Evolutionary conservation across 495 filamentous ascomycete genomes (phyloP), one percentile per base, ranked within the genome.

Genomic region (Xylaria bambusicola): DNA sequence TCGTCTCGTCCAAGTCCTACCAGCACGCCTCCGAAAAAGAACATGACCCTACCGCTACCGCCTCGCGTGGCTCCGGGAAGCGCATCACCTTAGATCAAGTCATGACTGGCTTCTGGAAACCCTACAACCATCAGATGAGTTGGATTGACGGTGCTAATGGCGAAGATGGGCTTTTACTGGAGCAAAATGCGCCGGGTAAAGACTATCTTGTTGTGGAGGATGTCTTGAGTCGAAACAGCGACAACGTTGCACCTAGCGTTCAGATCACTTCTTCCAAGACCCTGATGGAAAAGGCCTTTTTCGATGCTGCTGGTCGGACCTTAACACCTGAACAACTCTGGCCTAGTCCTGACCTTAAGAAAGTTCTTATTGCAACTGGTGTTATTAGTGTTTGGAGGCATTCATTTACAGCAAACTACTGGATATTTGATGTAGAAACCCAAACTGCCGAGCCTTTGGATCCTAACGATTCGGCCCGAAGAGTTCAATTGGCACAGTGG

Each of bases 171-270:
- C 77, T 97, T 24, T 68, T 96, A 42, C 78, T 97, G 23, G 88
- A 95, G 71, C 73, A 77, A 62, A 82, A 78, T 36, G 77, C 71
- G 15, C 57, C 66, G 6, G 82, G 78, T 5, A 81, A 88, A 55
- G 88, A 87, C 44, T 96, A 86, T 64, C 77, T 96, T 23, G 84
- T 92, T 2, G 89, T 96, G n/a, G 89, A 97, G 66, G 91, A 97
- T 71, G 86, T 98, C 54, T 81, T 88, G 44, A 74, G 79, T 4
- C 69, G 76, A 55, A 63, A 73, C 56, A 62, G 68, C 21, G 68
- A 69, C 3, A 71, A 60, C 4, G 52, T 59, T 2, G 62, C 57
- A 18, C 65, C 63, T 20, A 71, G 62, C 42, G 63, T 72, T n/a
- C 65, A 71, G 31, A 58, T 74, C 13, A 63, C 68, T 13, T 67